Percentiles rank a stretch among this genome's conserved stretches.
These are phyloP conservation scores for Suaeda aralocaspica DNA, from an alignment of 148 eudicot species.

Conservation along the genomic window DNA sequence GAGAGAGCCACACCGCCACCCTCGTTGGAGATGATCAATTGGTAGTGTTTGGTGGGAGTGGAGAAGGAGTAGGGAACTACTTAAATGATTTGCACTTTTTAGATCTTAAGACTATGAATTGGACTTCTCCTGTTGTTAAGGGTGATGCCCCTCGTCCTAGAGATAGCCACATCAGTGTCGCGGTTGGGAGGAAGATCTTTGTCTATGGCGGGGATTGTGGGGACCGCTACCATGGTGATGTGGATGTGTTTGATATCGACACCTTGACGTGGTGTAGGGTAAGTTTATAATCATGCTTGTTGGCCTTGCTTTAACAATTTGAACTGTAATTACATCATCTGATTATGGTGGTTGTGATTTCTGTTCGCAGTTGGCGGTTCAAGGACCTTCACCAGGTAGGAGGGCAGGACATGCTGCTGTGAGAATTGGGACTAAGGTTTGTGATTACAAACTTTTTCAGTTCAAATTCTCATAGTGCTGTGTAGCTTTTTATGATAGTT, in stretches of 20 bases:
- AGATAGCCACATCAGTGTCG: conserved; percentile 73
- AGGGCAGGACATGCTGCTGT: conserved; percentile 92
- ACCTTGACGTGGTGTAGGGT: conserved; percentile 74
- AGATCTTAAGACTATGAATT: conserved; percentile 66
- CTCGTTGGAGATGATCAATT: conserved; percentile 52
- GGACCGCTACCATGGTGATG: conserved; percentile 71
- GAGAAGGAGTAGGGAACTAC: conserved; percentile 77
- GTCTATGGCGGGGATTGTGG: conserved; percentile 93
- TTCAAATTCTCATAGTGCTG: not conserved
- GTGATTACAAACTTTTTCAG: conserved; percentile 3
- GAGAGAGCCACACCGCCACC: conserved; percentile 92
- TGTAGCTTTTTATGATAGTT: not conserved
- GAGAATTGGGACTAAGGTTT: conserved; percentile 59
- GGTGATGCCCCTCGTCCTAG: conserved; percentile 57
- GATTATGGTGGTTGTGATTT: conserved; percentile 2
- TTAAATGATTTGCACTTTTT: conserved; percentile 77
- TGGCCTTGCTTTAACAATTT: too few relatives aligned
- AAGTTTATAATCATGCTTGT: too few relatives aligned
- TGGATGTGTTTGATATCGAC: conserved; percentile 57
- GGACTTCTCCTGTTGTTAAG: conserved; percentile 54
- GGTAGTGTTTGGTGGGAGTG: conserved; percentile 89
- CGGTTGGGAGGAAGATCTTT: conserved; percentile 48
- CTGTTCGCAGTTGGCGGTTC: conserved; percentile 40
- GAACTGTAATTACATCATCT: not conserved
- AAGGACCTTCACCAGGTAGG: conserved; percentile 68